These are phyloP conservation scores for Samsoniella hepiali DNA, from an alignment of 2,329 filamentous ascomycete genomes.

Conservation along the genomic window DNA sequence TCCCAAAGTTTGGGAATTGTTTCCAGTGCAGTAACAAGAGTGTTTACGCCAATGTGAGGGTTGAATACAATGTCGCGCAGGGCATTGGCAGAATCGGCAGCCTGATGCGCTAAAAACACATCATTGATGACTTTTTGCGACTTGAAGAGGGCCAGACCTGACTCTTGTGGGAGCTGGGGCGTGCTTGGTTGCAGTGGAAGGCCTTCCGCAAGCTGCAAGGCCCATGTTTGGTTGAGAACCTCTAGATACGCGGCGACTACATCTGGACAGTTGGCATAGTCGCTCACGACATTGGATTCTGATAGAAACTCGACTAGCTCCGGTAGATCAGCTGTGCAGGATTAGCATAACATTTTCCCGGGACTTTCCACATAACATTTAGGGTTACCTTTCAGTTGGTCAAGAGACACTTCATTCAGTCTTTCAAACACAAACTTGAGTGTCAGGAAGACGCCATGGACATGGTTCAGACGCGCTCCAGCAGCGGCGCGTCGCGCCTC, in stretches of 20 bases:
- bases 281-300: conserved; percentile 25
- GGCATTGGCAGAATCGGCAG: conserved; percentile 23
- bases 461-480: conserved; percentile 43
- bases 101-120: conserved; percentile 33
- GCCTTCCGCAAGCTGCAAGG: conserved; percentile 25
- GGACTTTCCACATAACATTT: neutral
- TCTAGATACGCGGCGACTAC: conserved; percentile 46
- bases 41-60: conserved; percentile 31
- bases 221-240: conserved; percentile 42
- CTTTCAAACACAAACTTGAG: conserved; percentile 56
- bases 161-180: conserved; percentile 23
- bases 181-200: conserved; percentile 22
- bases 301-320: conserved; percentile 31
- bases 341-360: conserved; percentile 20
- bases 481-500: conserved; percentile 26
- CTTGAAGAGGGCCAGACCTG: conserved; percentile 38
- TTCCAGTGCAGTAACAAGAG: conserved; percentile 40
- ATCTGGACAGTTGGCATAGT: conserved; percentile 36
- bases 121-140: conserved; percentile 36
- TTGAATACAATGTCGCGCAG: conserved; percentile 30
- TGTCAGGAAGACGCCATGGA: conserved; percentile 58
- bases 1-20: conserved; percentile 32
- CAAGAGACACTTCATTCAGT: conserved; percentile 44
- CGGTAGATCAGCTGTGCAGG: conserved; percentile 29
- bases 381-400: conserved; percentile 42